Percentiles rank a stretch among this genome's conserved stretches.
These are phyloP conservation scores for Diaporthe longicolla DNA, from an alignment of 2,329 filamentous ascomycete species.

Conservation along the genomic window DNA sequence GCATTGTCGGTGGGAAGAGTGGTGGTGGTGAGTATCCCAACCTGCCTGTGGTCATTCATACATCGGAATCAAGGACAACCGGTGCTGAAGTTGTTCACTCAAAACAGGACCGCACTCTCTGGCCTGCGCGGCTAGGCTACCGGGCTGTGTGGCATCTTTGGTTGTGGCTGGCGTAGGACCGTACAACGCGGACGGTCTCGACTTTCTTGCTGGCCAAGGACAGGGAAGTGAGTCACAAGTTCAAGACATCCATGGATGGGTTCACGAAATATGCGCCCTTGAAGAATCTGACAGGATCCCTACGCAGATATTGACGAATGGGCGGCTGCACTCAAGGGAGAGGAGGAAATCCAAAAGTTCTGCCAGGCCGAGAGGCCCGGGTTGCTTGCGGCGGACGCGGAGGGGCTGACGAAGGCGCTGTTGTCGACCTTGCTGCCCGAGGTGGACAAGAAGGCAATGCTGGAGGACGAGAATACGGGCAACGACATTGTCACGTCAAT, in stretches of 20 bases:
- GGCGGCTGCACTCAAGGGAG: slow-evolving; percentile 27
- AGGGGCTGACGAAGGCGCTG: slow-evolving; percentile 29
- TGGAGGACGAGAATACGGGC: slow-evolving; percentile 28
- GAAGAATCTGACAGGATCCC: background rate
- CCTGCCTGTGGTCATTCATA: background rate
- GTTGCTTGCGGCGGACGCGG: slow-evolving; percentile 19
- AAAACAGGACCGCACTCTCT: slow-evolving; percentile 36
- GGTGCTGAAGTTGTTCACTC: background rate
- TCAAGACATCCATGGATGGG: too few relatives aligned
- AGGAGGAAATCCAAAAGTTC: slow-evolving; percentile 27
- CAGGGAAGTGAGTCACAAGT: slow-evolving; percentile 29
- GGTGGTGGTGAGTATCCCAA: slow-evolving; percentile 34
- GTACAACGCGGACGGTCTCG: slow-evolving; percentile 27
- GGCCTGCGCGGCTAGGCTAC: slow-evolving; percentile 37
- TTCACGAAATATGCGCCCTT: background rate
- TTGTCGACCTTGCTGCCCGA: slow-evolving; percentile 35
- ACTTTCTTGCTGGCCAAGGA: slow-evolving; percentile 36
- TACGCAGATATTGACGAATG: slow-evolving; percentile 34
- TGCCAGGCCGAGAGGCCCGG: slow-evolving; percentile 24
- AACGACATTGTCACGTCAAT: slow-evolving; percentile 24
- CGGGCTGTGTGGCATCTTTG: slow-evolving; percentile 36
- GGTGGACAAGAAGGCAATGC: slow-evolving; percentile 33
- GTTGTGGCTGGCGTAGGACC: slow-evolving; percentile 30
- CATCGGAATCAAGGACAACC: background rate
- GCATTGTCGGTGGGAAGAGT: slow-evolving; percentile 36